phyloP scores from a whole-genome alignment of 1,284 basidiomycete species.

The Ganoderma multipileum region DNA sequence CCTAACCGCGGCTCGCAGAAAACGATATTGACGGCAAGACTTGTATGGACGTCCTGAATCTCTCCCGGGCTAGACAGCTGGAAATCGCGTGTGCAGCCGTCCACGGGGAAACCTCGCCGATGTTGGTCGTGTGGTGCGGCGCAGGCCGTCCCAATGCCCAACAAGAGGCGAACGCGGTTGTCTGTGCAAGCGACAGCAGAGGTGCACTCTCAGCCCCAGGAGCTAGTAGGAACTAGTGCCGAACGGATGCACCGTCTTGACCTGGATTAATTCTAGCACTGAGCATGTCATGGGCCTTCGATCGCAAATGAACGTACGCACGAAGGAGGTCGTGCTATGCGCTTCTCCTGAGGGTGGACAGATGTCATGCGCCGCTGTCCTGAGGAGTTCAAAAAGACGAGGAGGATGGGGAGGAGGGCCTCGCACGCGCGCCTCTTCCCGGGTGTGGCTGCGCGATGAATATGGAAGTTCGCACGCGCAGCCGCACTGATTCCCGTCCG shows the following conservation, averaged over 20 bases:
- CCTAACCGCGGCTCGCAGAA: neutral
- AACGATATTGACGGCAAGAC: neutral
- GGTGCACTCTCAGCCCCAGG: neutral
- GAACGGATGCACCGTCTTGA: slow-evolving; percentile 1
- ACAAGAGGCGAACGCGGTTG: neutral
- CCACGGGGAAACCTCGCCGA: slow-evolving; percentile 10
- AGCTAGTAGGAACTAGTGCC: neutral
- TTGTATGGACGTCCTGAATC: neutral
- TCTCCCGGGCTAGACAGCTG: neutral
- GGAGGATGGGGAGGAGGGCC: neutral
- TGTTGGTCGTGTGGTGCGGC: slow-evolving; percentile 13
- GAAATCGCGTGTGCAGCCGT: neutral
- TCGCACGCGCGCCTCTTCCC: slow-evolving; percentile 8
- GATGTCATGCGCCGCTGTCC: slow-evolving; percentile 16
- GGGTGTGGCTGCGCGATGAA: slow-evolving; percentile 10
- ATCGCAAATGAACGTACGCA: slow-evolving; percentile 11
- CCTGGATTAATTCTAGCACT: slow-evolving; percentile 7
- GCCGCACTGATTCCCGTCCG: slow-evolving; percentile 9
- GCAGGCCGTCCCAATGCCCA: slow-evolving; percentile 6
- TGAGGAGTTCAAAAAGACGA: slow-evolving; percentile 12
- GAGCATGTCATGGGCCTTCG: slow-evolving; percentile 8
- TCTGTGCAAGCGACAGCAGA: neutral
- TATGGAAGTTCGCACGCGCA: slow-evolving; percentile 14
- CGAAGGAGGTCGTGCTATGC: neutral
- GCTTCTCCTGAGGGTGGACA: slow-evolving; percentile 1